Base-by-base conservation (phyloP, 2,329 filamentous ascomycete species). In the Cryphonectria nitschkei region DNA sequence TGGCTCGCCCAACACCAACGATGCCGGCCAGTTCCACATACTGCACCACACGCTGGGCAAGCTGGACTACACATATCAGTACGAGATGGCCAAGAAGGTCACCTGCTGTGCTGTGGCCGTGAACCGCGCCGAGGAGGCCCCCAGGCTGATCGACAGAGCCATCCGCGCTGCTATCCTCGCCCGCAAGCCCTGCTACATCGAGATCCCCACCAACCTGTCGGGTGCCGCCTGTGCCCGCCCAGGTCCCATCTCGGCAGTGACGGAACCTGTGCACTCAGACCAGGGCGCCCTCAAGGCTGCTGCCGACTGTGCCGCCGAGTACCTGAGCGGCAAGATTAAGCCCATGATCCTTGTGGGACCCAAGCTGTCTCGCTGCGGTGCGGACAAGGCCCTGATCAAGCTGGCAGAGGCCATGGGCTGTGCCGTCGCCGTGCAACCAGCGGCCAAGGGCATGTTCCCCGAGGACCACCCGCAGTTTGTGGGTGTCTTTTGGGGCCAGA, bases 81-180 rank as follows among this genome's bases (percentile, higher is more conserved):
- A 75, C 37, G 77, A 78, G 73, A 79, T 79, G 77, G 76, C 77
- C 68, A 73, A 76, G 69, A 78, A 77, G 73, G 75, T 79, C 73
- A 78, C 77, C 22, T 78, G 76, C 72, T 78, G 75, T 56, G 77
- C 77, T 46, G 77, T 77, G 39, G 74, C 75, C 43, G 67, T 78
- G 37, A 71, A 71, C 39, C 74, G 75, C 43, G 75, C 77, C 22
- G 74, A 74, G 39, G 74, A 78, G 8, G 77, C 77, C 26, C 76
- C 76, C 46, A 67, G 75, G 8, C 70, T 76, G 37, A 77, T 77
- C 43, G 76, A 77, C 73, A 74, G 75, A 26, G 76, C 76, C 61
- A 70, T 77, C 67, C 75, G 76, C 22, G 70, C 70, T 56, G 75
- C 76, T 41, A 70, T 77, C 58, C 70, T 77, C 34, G 37, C 75